Percentiles rank a stretch among this genome's conserved stretches.
Evolutionary conservation across 2,329 filamentous ascomycete genomes (phyloP).

Genomic region (Aspergillus versicolor): DNA sequence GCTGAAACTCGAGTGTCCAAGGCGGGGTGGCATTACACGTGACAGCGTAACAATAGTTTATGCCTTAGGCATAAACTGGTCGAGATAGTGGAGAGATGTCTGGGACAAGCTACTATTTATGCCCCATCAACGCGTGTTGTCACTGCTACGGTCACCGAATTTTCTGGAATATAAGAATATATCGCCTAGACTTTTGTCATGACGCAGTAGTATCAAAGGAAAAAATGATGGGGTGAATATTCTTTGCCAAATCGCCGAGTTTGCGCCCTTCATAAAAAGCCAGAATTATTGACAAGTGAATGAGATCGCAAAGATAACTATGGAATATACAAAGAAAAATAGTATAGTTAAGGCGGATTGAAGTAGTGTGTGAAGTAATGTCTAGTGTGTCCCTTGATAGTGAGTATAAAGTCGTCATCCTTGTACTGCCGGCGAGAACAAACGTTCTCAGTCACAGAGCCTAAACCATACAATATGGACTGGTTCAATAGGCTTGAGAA

Average conservation of each 20-base stretch:
- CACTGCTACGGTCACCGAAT: no score
- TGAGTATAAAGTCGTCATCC: neutral
- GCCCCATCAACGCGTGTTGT: no score
- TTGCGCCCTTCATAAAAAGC: no score
- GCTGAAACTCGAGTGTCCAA: neutral
- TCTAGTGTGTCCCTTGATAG: neutral
- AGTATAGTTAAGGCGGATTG: neutral
- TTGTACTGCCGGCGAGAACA: neutral
- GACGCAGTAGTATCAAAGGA: no score
- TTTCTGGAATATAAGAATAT: no score
- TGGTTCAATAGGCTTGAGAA: neutral
- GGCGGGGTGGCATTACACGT: constrained; percentile 10
- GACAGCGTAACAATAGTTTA: neutral
- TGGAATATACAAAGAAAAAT: neutral
- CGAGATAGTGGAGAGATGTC: neutral
- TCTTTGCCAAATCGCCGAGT: no score
- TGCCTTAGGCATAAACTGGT: neutral
- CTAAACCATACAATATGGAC: neutral
- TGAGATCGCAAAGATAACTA: neutral
- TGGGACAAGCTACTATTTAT: no score
- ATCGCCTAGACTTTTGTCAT: no score
- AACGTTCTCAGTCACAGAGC: neutral
- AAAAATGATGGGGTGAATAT: no score
- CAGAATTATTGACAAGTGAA: neutral
- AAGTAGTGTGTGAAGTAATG: neutral